Evolutionary conservation across 495 filamentous ascomycete species (phyloP).

Genomic region (Hyphodiscus hymeniophilus): DNA sequence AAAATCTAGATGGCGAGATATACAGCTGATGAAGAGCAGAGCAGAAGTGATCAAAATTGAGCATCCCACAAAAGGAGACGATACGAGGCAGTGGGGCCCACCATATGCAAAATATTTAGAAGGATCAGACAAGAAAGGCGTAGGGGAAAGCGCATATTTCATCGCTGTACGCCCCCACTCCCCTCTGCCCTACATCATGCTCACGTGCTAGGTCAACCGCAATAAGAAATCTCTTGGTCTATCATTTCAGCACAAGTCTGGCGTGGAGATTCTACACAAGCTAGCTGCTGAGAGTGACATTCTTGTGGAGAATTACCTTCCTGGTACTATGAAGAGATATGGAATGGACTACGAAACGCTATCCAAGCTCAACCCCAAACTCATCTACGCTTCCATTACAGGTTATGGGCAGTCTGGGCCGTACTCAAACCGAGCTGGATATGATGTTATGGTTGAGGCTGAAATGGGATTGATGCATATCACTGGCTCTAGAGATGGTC

Average conservation of each 20-base stretch:
- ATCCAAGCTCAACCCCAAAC: slow-evolving; percentile 64
- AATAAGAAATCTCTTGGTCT: slow-evolving; percentile 94
- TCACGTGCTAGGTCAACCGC: slow-evolving; percentile 62
- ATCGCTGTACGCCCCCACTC: slow-evolving; percentile 49
- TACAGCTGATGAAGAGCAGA: slow-evolving; percentile 31
- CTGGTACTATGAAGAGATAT: slow-evolving; percentile 86
- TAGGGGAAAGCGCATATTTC: slow-evolving; percentile 94
- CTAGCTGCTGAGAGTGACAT: slow-evolving; percentile 82
- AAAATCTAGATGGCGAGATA: background rate
- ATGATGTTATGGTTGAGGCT: slow-evolving; percentile 99
- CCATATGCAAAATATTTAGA: slow-evolving; percentile 73
- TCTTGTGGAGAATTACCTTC: slow-evolving; percentile 94
- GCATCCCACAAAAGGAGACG: slow-evolving; percentile 84
- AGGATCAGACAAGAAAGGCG: slow-evolving; percentile 52
- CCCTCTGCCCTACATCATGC: background rate
- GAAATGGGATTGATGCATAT: slow-evolving; percentile 99
- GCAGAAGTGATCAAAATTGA: slow-evolving; percentile 97
- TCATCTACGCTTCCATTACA: slow-evolving; percentile 61
- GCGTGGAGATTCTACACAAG: slow-evolving; percentile 77
- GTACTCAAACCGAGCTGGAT: slow-evolving; percentile 80
- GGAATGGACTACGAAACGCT: slow-evolving; percentile 77
- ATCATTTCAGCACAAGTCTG: slow-evolving; percentile 77
- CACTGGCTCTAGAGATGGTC: slow-evolving; percentile 76
- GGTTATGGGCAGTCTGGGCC: slow-evolving; percentile 86
- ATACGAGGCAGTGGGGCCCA: slow-evolving; percentile 93